These are phyloP conservation scores for Colletotrichum noveboracense DNA, from an alignment of 2,329 filamentous ascomycete species.

Conservation along the genomic window DNA sequence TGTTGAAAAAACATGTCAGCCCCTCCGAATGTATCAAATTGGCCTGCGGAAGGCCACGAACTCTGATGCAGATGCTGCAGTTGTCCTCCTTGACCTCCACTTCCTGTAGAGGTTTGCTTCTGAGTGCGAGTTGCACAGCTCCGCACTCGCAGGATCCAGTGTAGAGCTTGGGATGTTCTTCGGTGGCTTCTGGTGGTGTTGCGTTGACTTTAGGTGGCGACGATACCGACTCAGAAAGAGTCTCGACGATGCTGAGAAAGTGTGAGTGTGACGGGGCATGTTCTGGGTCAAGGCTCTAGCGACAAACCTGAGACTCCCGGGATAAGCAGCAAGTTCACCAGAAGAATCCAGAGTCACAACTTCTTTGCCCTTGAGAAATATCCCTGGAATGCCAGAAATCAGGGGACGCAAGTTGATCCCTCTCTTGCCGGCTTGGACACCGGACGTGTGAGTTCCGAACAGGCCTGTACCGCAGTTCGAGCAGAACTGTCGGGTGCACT, in stretches of 20 bases:
- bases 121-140: slow-evolving; percentile 24
- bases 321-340: neutral
- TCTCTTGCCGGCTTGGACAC: slow-evolving; percentile 23
- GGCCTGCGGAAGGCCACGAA: neutral
- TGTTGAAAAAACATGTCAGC: neutral
- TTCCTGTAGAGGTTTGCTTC: slow-evolving; percentile 34
- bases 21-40: neutral
- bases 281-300: accelerated
- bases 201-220: neutral
- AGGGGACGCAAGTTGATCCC: slow-evolving; percentile 27
- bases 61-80: slow-evolving; percentile 37
- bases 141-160: slow-evolving; percentile 32
- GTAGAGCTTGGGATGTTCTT: slow-evolving; percentile 14
- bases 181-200: neutral
- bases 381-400: neutral
- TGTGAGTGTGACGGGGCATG: neutral
- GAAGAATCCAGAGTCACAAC: neutral
- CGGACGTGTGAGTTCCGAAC: slow-evolving; percentile 26
- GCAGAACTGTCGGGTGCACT: slow-evolving; percentile 28
- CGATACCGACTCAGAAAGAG: neutral
- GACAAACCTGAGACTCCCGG: neutral
- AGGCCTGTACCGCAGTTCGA: slow-evolving; percentile 29
- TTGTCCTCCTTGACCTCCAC: slow-evolving; percentile 47
- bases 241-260: neutral
- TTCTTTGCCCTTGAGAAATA: neutral